phyloP scores from a whole-genome alignment of 495 filamentous ascomycete species.

The Ramalina intermedia region DNA sequence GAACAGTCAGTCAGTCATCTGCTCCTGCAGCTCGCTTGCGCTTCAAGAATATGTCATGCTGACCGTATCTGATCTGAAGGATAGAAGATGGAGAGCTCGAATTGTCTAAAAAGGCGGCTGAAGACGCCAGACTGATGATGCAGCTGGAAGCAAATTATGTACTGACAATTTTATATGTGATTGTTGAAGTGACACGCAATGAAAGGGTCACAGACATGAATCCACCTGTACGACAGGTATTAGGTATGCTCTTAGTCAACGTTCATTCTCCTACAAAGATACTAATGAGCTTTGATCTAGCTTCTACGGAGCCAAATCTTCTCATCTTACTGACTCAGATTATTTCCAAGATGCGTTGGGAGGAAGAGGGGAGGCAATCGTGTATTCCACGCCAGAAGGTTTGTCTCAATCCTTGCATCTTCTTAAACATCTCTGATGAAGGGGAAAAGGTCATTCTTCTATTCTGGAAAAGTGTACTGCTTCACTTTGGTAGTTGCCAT shows the following conservation, averaged over 20 bases:
- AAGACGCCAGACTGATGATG: slow-evolving; percentile 23
- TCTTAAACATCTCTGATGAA: slow-evolving; percentile 3
- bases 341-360: slow-evolving; percentile 71
- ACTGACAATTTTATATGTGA: slow-evolving; percentile 55
- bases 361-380: slow-evolving; percentile 40
- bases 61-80: slow-evolving; percentile 17
- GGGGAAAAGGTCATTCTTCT: slow-evolving; percentile 49
- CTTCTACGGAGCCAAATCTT: slow-evolving; percentile 49
- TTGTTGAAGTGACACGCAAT: slow-evolving; percentile 51
- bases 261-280: neutral
- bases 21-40: neutral
- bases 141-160: slow-evolving; percentile 35
- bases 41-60: neutral
- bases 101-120: neutral
- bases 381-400: slow-evolving; percentile 46
- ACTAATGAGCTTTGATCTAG: slow-evolving; percentile 14
- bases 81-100: slow-evolving; percentile 6
- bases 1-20: slow-evolving; percentile 20
- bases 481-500: slow-evolving; percentile 63
- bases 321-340: slow-evolving; percentile 60
- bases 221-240: slow-evolving; percentile 13
- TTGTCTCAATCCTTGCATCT: neutral
- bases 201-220: slow-evolving; percentile 21
- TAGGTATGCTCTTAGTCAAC: neutral
- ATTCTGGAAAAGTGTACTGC: slow-evolving; percentile 80